phyloP scores from a whole-genome alignment of 2,329 filamentous ascomycete genomes.

The Calonectria montana region DNA sequence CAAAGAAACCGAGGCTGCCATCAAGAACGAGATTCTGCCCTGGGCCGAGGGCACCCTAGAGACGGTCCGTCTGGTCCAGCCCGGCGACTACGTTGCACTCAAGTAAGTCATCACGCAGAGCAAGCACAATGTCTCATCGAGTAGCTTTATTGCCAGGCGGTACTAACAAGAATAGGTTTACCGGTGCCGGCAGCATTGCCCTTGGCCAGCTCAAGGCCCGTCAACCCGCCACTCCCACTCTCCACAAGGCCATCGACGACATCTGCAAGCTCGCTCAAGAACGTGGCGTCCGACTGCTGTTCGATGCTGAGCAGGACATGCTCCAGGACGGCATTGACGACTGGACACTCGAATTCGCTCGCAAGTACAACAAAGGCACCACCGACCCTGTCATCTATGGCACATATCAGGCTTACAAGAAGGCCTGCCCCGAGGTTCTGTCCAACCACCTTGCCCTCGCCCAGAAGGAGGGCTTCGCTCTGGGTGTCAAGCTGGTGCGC shows the following conservation, averaged over 20 bases:
- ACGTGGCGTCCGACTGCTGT: slow-evolving; percentile 78
- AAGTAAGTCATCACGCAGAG: slow-evolving; percentile 56
- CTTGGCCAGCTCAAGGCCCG: slow-evolving; percentile 74
- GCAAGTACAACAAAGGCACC: slow-evolving; percentile 76
- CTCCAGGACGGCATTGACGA: slow-evolving; percentile 84
- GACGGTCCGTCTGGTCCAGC: slow-evolving; percentile 75
- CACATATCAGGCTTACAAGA: slow-evolving; percentile 83
- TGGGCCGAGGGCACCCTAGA: slow-evolving; percentile 82
- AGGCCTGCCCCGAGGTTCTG: slow-evolving; percentile 68
- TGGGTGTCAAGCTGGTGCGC: slow-evolving; percentile 81
- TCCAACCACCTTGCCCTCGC: slow-evolving; percentile 70
- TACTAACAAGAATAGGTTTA: slow-evolving; percentile 66
- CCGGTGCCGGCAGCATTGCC: slow-evolving; percentile 81
- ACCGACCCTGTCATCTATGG: slow-evolving; percentile 80
- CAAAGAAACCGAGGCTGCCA: slow-evolving; percentile 59
- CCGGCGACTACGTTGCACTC: slow-evolving; percentile 73
- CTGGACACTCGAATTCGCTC: slow-evolving; percentile 83
- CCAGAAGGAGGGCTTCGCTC: slow-evolving; percentile 68
- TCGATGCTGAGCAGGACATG: slow-evolving; percentile 86
- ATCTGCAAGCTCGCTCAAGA: slow-evolving; percentile 79
- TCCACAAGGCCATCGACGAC: slow-evolving; percentile 76
- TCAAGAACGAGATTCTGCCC: slow-evolving; percentile 70
- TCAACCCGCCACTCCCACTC: slow-evolving; percentile 70
- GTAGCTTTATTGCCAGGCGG: not conserved
- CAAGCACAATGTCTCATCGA: not conserved